Evolutionary conservation across 83 land plant species (phyloP).

Genomic region (Picea abies): DNA sequence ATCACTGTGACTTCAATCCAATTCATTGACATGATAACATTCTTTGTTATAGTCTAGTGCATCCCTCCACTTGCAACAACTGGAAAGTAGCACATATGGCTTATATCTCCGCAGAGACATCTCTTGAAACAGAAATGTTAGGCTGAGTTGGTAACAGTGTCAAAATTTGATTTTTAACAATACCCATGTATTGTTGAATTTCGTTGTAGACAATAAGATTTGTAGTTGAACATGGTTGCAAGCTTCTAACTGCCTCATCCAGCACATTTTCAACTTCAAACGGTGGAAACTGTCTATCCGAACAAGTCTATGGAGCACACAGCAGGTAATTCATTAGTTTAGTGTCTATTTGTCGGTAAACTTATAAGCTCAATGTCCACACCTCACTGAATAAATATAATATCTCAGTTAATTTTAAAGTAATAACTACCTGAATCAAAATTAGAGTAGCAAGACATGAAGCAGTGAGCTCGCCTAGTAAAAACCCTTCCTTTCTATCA

Average conservation of each 20-base stretch:
- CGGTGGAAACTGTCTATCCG: constrained; percentile 42
- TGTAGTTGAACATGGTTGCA: constrained; percentile 44
- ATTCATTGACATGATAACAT: not conserved
- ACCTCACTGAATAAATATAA: not conserved
- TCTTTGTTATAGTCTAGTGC: not conserved
- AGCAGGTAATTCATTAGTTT: not conserved
- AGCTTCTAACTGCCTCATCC: constrained; percentile 28
- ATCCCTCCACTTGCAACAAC: not conserved
- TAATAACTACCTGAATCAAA: constrained; percentile 44
- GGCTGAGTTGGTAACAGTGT: constrained; percentile 37
- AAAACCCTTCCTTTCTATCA: constrained; percentile 25
- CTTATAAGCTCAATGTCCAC: not conserved
- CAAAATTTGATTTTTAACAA: constrained; percentile 40
- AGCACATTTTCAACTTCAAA: constrained; percentile 37
- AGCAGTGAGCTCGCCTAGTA: constrained; percentile 40
- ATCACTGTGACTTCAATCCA: not conserved
- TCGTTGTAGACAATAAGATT: constrained; percentile 43
- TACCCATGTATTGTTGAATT: constrained; percentile 39
- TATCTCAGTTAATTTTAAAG: not conserved
- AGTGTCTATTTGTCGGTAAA: not conserved
- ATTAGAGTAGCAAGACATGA: constrained; percentile 54
- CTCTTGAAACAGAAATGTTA: constrained; percentile 1
- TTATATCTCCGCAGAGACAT: not conserved
- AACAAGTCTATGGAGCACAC: constrained; percentile 33
- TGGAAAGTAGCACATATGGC: not conserved